Evolutionary conservation across 306 rosid species (phyloP).

Genomic region (Prunus campanulata): DNA sequence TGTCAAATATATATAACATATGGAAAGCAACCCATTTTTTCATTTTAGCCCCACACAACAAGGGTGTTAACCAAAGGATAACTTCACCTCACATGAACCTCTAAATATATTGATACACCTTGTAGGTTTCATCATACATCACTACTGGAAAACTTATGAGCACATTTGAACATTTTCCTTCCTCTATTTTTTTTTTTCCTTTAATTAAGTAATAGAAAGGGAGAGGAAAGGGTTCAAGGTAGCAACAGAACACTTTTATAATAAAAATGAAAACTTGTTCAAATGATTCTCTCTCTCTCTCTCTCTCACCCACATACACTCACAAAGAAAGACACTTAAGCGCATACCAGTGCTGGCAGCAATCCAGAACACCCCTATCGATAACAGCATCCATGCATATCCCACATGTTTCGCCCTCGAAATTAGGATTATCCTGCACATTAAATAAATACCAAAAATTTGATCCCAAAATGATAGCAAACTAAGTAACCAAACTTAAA

Average conservation of each 20-base stretch:
- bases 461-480: constrained; percentile 2
- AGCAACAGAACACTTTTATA: too few relatives aligned
- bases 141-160: background rate
- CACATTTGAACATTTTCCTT: background rate
- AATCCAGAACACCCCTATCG: constrained; percentile 93
- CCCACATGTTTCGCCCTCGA: constrained; percentile 80
- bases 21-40: background rate
- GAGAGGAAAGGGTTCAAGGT: background rate
- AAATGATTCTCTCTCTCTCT: too few relatives aligned
- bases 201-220: background rate
- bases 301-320: too few relatives aligned
- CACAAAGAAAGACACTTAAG: background rate
- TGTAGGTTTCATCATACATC: background rate
- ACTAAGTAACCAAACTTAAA: constrained; percentile 13
- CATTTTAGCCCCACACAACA: background rate
- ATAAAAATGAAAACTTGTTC: too few relatives aligned
- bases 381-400: constrained; percentile 89
- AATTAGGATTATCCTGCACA: constrained; percentile 52
- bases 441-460: constrained; percentile 6
- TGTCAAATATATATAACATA: background rate
- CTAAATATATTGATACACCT: background rate
- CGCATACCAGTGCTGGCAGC: constrained; percentile 93
- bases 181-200: background rate
- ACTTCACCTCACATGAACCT: background rate
- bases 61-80: background rate